Percentiles rank a stretch among this genome's conserved stretches.
Evolutionary conservation across 192 early-diverging fungal species (phyloP).

Genomic region (Rhizophagus sp.): DNA sequence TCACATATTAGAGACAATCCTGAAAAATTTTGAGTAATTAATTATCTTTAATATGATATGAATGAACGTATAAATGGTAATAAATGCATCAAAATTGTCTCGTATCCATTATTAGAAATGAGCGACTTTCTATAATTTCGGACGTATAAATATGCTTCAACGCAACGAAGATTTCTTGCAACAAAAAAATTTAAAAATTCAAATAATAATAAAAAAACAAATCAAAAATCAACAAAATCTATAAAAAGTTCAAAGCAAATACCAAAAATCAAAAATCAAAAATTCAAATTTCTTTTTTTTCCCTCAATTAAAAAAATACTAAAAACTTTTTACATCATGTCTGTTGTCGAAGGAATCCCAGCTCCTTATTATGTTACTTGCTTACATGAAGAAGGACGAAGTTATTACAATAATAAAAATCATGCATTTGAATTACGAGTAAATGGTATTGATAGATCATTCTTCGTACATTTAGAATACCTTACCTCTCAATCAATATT

Average conservation of each 20-base stretch:
- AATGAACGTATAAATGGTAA: neutral
- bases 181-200: neutral
- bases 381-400: neutral
- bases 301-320: no score
- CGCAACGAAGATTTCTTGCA: neutral
- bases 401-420: neutral
- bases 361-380: neutral
- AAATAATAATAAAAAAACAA: neutral
- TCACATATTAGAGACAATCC: neutral
- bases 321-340: no score
- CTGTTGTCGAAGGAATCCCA: neutral
- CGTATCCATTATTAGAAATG: neutral
- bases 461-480: neutral
- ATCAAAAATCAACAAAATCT: neutral
- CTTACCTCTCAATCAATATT: neutral
- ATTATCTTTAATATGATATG: neutral
- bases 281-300: no score
- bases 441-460: neutral
- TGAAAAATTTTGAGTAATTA: neutral
- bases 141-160: neutral
- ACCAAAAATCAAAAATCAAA: no score
- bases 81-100: neutral
- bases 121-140: neutral
- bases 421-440: neutral
- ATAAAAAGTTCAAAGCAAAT: neutral